phyloP scores from a whole-genome alignment of 2,329 filamentous ascomycete genomes.

The Trematosphaeria pertusa region DNA sequence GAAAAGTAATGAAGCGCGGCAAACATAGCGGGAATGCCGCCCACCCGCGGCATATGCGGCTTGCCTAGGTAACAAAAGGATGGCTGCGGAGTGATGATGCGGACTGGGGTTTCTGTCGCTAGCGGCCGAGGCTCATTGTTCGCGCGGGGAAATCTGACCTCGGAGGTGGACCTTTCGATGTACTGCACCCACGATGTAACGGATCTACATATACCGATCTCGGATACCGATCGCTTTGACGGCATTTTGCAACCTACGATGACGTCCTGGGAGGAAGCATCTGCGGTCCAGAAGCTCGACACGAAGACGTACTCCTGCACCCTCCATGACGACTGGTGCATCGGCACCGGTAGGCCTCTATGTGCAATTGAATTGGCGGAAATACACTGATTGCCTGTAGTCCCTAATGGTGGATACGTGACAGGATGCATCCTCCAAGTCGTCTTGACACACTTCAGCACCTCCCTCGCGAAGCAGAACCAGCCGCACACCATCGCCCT shows the following conservation, averaged over 20 bases:
- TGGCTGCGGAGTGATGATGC: conserved; percentile 24
- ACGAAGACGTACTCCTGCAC: conserved; percentile 65
- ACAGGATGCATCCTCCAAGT: conserved; percentile 68
- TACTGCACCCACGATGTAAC: conserved; percentile 7
- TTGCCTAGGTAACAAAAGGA: conserved; percentile 13
- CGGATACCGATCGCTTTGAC: not conserved
- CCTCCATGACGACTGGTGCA: conserved; percentile 67
- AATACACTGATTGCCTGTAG: conserved; percentile 51
- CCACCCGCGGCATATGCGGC: conserved; percentile 5
- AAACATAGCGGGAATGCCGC: not conserved
- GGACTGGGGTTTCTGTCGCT: conserved; percentile 16
- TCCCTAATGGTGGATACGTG: conserved; percentile 75
- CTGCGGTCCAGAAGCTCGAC: conserved; percentile 55
- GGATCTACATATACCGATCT: not conserved
- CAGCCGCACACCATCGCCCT: conserved; percentile 69
- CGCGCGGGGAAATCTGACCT: conserved; percentile 9
- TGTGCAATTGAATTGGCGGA: too few relatives aligned
- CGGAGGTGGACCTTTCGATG: not conserved
- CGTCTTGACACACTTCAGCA: conserved; percentile 64
- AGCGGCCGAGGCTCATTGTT: conserved; percentile 12
- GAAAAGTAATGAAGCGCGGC: conserved; percentile 2
- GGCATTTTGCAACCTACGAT: conserved; percentile 31
- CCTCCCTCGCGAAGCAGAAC: conserved; percentile 63
- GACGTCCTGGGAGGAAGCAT: conserved; percentile 56
- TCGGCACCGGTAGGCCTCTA: conserved; percentile 65